These are phyloP conservation scores for Ustilago lituana DNA, from an alignment of 1,284 basidiomycete species.

Conservation along the genomic window DNA sequence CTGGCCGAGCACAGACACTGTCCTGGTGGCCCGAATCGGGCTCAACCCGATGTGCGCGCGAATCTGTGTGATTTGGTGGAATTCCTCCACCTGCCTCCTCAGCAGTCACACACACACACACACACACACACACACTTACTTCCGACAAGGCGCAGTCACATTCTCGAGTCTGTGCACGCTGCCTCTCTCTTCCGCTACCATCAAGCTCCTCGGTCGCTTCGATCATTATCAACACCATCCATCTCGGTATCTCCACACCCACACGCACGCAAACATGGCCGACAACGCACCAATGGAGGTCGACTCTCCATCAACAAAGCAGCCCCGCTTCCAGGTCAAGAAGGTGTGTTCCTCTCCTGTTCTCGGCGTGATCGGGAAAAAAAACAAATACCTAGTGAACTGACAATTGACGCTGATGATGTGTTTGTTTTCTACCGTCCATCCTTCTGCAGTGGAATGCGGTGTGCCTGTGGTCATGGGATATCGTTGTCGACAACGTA, in stretches of 20 bases:
- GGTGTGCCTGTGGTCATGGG: constrained; percentile 67
- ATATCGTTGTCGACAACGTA: constrained; percentile 67
- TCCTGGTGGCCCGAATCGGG: not conserved
- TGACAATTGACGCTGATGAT: too few relatives aligned
- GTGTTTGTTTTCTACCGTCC: too few relatives aligned
- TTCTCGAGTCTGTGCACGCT: constrained; percentile 11
- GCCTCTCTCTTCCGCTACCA: not conserved
- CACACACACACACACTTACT: too few relatives aligned
- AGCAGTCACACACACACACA: not conserved
- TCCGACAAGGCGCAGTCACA: too few relatives aligned
- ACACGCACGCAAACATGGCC: constrained; percentile 16
- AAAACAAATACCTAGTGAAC: too few relatives aligned
- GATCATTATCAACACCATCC: constrained; percentile 10
- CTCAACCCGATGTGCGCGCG: constrained; percentile 7
- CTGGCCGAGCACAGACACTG: constrained; percentile 5
- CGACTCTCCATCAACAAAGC: constrained; percentile 49
- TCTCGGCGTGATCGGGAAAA: too few relatives aligned
- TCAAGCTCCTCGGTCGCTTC: not conserved
- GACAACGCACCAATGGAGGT: constrained; percentile 58
- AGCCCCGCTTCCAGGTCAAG: constrained; percentile 65
- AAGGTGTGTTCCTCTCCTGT: constrained; percentile 47
- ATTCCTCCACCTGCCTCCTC: constrained; percentile 2
- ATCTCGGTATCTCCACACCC: not conserved
- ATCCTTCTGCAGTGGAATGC: constrained; percentile 61
- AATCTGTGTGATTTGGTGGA: not conserved